Evolutionary conservation across 23 red algal species (phyloP), one percentile per base, ranked within the genome.

Genomic region (Gracilaria domingensis): DNA sequence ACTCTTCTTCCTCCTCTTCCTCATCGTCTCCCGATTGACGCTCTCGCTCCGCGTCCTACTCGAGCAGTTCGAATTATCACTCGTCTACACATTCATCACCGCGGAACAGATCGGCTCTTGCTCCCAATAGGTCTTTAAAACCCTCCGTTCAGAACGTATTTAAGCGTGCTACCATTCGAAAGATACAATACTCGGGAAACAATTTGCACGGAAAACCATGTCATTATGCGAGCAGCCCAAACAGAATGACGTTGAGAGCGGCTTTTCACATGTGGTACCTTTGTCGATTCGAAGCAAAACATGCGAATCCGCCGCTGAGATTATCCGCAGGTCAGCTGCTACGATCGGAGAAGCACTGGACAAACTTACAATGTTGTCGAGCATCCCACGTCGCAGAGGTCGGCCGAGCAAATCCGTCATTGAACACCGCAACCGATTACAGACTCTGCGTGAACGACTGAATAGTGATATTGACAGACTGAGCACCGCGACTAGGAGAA

Each of bases 31-130:
- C 64, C 23, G 32, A 0, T 0, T 23, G 0, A 16, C 32, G 1
- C 11, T 7, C 32, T 20, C 29, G 64, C 38, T 36, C 64, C 1
- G 11, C 39, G 11, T 77, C 72, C 17, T n/a, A 33, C 6, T 51
- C 72, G n/a, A 77, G 72, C 72, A 77, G 72, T 77, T 77, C 72
- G 13, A 77, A 77, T 34, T 77, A 77, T 50, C 72, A 50, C 42
- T 49, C 72, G 1, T 77, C 72, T 30, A 50, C 40, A 0, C 40
- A 8, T 49, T 51, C 72, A 37, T 69, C 64, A 69, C 64, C 64
- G 2, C 12, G 9, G 64, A 37, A 37, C 9, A 36, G 64, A 69
- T 5, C 64, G 14, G 32, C 8, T 17, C 38, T 37, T 2, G 16
- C 64, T 36, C 30, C 64, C 5, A 34, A 36, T 12, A 30, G 26